These are phyloP conservation scores for Xerocomellus intermedius DNA, from an alignment of 768 basidiomycete genomes.

Conservation along the genomic window DNA sequence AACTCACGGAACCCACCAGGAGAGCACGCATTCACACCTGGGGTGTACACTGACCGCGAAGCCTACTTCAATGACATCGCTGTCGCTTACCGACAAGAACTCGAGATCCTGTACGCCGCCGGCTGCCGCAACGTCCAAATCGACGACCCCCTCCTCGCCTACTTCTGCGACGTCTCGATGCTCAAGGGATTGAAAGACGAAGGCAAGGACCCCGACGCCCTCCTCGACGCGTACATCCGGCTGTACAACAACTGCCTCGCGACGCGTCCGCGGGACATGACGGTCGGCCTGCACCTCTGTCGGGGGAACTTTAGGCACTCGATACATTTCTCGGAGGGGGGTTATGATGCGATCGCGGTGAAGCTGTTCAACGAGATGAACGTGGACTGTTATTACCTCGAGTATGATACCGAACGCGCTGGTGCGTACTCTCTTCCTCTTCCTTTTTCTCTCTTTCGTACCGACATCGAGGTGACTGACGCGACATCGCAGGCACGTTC, in stretches of 20 bases:
- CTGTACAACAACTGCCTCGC: slow-evolving; percentile 40
- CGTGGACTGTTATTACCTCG: slow-evolving; percentile 46
- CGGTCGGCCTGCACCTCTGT: slow-evolving; percentile 43
- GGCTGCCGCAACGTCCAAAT: slow-evolving; percentile 46
- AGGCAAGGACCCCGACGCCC: slow-evolving; percentile 58
- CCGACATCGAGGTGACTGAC: not conserved
- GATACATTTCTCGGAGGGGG: slow-evolving; percentile 45
- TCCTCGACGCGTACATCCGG: slow-evolving; percentile 59
- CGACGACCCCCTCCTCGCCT: slow-evolving; percentile 50
- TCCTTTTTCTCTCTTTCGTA: not conserved
- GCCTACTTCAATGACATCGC: slow-evolving; percentile 52
- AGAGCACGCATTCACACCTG: slow-evolving; percentile 21
- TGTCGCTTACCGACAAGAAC: slow-evolving; percentile 44
- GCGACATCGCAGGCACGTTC: slow-evolving; percentile 22
- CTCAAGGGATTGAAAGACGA: slow-evolving; percentile 56
- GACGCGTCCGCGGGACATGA: slow-evolving; percentile 39
- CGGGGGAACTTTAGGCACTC: slow-evolving; percentile 36
- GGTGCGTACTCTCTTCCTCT: slow-evolving; percentile 25
- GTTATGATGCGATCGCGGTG: slow-evolving; percentile 44
- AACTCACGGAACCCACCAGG: slow-evolving; percentile 9
- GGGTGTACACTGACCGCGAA: slow-evolving; percentile 25
- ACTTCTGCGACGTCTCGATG: slow-evolving; percentile 64
- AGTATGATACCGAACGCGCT: slow-evolving; percentile 48
- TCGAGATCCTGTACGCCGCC: slow-evolving; percentile 42
- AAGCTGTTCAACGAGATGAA: slow-evolving; percentile 46